Evolutionary conservation across 352 stramenopile genomes (phyloP).

Genomic region (Phytophthora idaei): DNA sequence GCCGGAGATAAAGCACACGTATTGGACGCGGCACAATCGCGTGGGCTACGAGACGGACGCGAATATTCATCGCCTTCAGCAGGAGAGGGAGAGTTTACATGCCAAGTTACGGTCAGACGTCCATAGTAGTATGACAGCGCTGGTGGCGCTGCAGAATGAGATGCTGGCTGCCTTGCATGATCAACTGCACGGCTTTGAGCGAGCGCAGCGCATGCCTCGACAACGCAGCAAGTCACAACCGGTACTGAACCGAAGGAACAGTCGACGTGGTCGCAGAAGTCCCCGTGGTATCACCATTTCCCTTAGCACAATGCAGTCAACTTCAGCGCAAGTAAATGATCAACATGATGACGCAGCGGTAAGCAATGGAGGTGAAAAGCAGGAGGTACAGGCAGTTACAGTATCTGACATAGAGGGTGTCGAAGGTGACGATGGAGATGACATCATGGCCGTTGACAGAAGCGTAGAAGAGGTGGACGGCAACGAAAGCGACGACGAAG

Average conservation of each 20-base stretch:
- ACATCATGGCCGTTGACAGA: background rate
- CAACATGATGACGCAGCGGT: background rate
- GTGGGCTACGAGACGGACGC: constrained; percentile 26
- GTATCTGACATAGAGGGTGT: background rate
- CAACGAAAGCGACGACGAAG: constrained; percentile 35
- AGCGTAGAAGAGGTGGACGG: constrained; percentile 24
- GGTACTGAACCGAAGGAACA: constrained; percentile 24
- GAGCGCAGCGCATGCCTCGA: constrained; percentile 23
- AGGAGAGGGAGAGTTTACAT: constrained; percentile 60
- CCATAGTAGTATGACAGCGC: constrained; percentile 54
- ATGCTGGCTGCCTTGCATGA: constrained; percentile 46
- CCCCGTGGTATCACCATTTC: constrained; percentile 8
- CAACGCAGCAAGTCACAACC: constrained; percentile 29
- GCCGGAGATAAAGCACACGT: constrained; percentile 78
- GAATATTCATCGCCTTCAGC: constrained; percentile 51
- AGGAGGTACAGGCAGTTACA: constrained; percentile 1
- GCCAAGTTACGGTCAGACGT: constrained; percentile 50
- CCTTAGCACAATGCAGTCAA: background rate
- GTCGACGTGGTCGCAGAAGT: constrained; percentile 9
- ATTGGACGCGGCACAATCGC: constrained; percentile 64
- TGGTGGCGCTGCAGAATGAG: constrained; percentile 56
- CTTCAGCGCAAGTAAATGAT: background rate
- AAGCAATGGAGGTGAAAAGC: background rate
- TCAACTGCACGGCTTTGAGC: constrained; percentile 43
- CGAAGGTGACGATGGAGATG: background rate